Evolutionary conservation across 768 basidiomycete genomes (phyloP).

Genomic region (Punctularia strigosozonata): DNA sequence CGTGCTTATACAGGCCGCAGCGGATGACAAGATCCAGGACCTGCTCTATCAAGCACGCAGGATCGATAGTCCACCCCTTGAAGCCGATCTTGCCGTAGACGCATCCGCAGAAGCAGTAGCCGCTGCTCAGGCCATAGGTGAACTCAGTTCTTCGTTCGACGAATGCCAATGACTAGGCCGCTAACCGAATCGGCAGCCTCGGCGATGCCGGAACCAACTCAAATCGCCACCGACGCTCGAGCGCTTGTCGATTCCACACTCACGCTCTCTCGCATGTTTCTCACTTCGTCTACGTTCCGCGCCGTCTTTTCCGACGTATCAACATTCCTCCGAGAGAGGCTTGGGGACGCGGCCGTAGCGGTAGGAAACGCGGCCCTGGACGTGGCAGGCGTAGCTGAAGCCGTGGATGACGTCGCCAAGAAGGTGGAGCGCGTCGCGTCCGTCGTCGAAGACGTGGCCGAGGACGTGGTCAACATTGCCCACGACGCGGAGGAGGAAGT

Average conservation of each 20-base stretch:
- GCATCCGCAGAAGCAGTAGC: neutral
- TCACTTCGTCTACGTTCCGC: conserved; percentile 14
- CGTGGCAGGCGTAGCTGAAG: conserved; percentile 9
- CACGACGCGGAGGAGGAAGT: neutral
- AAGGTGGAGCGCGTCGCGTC: conserved; percentile 8
- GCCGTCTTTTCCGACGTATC: conserved; percentile 13
- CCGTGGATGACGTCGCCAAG: conserved; percentile 9
- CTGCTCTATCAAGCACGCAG: conserved; percentile 8
- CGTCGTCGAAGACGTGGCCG: conserved; percentile 9
- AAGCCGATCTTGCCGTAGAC: conserved; percentile 10
- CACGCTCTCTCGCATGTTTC: conserved; percentile 6
- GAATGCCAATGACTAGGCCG: no score
- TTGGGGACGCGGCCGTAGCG: conserved; percentile 10
- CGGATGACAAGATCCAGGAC: conserved; percentile 14
- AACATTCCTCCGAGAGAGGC: conserved; percentile 9
- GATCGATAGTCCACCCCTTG: conserved; percentile 7
- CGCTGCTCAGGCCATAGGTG: conserved; percentile 2
- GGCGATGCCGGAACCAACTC: conserved; percentile 7
- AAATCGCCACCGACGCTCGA: conserved; percentile 7
- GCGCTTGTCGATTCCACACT: conserved; percentile 6
- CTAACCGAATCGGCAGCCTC: no score
- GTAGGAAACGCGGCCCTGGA: conserved; percentile 8
- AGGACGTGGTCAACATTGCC: conserved; percentile 1
- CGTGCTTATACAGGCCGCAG: conserved; percentile 4
- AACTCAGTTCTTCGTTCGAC: neutral